These are phyloP conservation scores for Phytophthora fragariae DNA, from an alignment of 352 stramenopile species.

Conservation along the genomic window DNA sequence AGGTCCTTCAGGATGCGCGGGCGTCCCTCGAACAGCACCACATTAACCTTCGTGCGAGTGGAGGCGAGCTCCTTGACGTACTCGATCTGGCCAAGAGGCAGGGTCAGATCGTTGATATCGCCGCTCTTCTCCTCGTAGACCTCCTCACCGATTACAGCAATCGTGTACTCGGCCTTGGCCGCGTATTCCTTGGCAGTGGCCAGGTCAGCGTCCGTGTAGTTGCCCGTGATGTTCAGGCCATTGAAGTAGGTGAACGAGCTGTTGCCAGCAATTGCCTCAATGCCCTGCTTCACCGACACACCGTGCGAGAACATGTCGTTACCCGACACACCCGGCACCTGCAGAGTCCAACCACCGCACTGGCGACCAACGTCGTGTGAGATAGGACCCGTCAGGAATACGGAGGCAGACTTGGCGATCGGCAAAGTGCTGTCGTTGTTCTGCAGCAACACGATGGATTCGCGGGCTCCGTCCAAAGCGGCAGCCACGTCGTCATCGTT, in stretches of 20 bases:
- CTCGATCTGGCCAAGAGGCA: constrained; percentile 32
- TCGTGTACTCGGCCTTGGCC: constrained; percentile 43
- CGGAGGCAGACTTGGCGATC: constrained; percentile 23
- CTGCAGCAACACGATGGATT: constrained; percentile 76
- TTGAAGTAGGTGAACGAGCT: constrained; percentile 52
- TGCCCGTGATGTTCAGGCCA: constrained; percentile 47
- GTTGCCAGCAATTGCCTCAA: constrained; percentile 31
- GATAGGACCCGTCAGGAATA: constrained; percentile 65
- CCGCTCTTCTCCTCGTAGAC: constrained; percentile 79
- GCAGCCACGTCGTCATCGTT: constrained; percentile 42
- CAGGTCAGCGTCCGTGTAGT: constrained; percentile 45
- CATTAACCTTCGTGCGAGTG: constrained; percentile 66
- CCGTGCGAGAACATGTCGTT: constrained; percentile 56
- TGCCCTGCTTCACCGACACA: constrained; percentile 50
- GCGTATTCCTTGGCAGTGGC: constrained; percentile 55
- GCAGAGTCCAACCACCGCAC: constrained; percentile 71
- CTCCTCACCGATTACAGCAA: constrained; percentile 73
- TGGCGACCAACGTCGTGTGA: constrained; percentile 58
- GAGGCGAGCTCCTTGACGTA: constrained; percentile 67
- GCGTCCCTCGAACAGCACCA: constrained; percentile 72
- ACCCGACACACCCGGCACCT: constrained; percentile 69
- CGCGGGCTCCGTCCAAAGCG: constrained; percentile 57
- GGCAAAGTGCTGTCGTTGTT: constrained; percentile 63
- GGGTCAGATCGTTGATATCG: constrained; percentile 70
- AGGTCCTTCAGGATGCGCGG: constrained; percentile 64